A percentile compares a stretch with the other conserved stretches of the same genome.
Conservation (phyloP, 352 stramenopile species). For the Globisporangium nunn region DNA sequence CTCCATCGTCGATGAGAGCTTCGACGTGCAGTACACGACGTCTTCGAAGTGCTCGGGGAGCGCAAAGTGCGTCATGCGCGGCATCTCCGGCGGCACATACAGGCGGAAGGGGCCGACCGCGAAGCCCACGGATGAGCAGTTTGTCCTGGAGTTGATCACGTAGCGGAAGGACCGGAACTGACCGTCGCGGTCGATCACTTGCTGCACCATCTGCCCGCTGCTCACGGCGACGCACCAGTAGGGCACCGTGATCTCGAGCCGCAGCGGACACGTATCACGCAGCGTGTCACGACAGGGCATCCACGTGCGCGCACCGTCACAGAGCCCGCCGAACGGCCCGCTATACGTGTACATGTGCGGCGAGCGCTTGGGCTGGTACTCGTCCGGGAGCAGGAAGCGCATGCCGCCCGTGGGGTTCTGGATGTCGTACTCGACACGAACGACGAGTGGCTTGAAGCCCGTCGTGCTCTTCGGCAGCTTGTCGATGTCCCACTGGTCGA, state of each 20-base stretch:
- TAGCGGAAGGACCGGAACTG: constrained; percentile 71
- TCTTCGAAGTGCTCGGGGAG: constrained; percentile 73
- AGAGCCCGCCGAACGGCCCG: constrained; percentile 73
- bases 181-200: constrained; percentile 52
- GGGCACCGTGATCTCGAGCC: constrained; percentile 72
- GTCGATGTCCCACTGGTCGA: constrained; percentile 68
- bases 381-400: constrained; percentile 67
- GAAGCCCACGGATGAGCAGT: constrained; percentile 75
- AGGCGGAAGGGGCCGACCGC: constrained; percentile 72
- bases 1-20: constrained; percentile 62
- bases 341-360: constrained; percentile 87
- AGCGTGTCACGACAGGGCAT: constrained; percentile 80
- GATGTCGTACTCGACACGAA: constrained; percentile 80
- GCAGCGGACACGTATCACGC: constrained; percentile 61
- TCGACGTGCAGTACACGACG: constrained; percentile 65
- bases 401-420: constrained; percentile 51
- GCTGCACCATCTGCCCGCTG: constrained; percentile 80
- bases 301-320: constrained; percentile 76
- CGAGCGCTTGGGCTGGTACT: constrained; percentile 57
- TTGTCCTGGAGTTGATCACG: constrained; percentile 75
- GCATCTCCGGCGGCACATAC: constrained; percentile 71
- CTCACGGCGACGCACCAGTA: constrained; percentile 78
- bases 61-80: constrained; percentile 78
- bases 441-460: constrained; percentile 56
- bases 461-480: constrained; percentile 60